Base-by-base conservation (phyloP, 192 early-diverging fungal species). In the Umbelopsis sp. region DNA sequence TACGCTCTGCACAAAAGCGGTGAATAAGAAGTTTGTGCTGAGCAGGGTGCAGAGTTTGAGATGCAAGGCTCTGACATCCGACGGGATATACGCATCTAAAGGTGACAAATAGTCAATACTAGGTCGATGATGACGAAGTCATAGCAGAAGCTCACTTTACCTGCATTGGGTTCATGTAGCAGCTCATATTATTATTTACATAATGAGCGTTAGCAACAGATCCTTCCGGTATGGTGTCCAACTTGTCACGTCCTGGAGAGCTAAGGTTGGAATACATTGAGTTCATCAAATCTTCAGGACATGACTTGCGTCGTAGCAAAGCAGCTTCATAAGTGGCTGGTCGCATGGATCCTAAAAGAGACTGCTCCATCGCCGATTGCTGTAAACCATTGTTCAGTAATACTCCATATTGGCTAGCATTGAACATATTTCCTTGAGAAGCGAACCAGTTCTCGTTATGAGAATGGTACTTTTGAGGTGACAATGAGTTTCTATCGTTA, bases 81-180 rank as follows among this genome's bases (percentile, higher is more conserved):
- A 25, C 55, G 55, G 55, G 55, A 61, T 61, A 13, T n/a, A 12
- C 55, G 55, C 55, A 61, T 61, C 55, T 61, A 35, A 13, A 35
- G 11, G 30, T 37, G 16, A 15, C 16, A n/a, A 22, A 8, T 8
- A 6, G 55, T 61, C 16, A 61, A 30, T 61, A 61, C 10, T 6
- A 41, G 0, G 37, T 9, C 0, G 37, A 41, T 6, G 10, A 41
- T 41, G 5, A 4, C 2, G 5, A 10, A 41, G 37, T 6, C 10
- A 0, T 41, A 41, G 37, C 10, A 4, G 37, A 41, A 41, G 5
- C 1, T 41, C 5, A 41, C 7, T 41, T 61, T 61, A 61, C 55
- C 55, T 61, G 55, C 55, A 61, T 61, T 10, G 55, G 18, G 30
- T 61, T 61, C 55, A 61, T 61, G 55, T 35, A 61, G 15, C 55